Evolutionary conservation across 345 rosid genomes (phyloP).

Genomic region (Ricinus communis): DNA sequence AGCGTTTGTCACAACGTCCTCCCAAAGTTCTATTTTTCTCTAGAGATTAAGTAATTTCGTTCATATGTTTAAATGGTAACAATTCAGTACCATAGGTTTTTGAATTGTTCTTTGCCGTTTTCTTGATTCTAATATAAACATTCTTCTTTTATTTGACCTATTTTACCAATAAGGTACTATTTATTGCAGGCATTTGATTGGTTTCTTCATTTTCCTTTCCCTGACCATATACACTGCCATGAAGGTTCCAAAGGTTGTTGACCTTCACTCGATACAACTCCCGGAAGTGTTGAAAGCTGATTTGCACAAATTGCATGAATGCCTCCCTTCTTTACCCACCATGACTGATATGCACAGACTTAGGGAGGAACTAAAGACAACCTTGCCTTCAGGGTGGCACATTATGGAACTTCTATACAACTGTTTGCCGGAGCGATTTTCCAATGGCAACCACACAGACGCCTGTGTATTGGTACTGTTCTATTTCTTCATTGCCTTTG

Average conservation of each 20-base stretch:
- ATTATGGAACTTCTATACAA: slow-evolving; percentile 74
- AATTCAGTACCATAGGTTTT: background rate
- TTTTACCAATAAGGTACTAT: slow-evolving; percentile 1
- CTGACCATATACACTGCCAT: slow-evolving; percentile 84
- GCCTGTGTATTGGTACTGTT: slow-evolving; percentile 79
- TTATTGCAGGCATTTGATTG: slow-evolving; percentile 86
- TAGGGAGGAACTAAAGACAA: slow-evolving; percentile 43
- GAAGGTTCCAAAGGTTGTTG: slow-evolving; percentile 74
- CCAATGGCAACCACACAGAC: slow-evolving; percentile 65
- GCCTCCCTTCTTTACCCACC: slow-evolving; percentile 68
- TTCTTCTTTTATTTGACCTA: background rate
- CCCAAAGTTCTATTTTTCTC: background rate
- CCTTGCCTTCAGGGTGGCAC: slow-evolving; percentile 60
- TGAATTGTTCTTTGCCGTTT: background rate
- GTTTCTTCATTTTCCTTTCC: slow-evolving; percentile 91
- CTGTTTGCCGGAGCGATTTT: slow-evolving; percentile 84
- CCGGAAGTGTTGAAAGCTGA: slow-evolving; percentile 69
- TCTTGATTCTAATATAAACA: slow-evolving; percentile 4
- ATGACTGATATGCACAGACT: slow-evolving; percentile 56
- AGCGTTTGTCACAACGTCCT: background rate
- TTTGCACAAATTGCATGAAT: slow-evolving; percentile 64
- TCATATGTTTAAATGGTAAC: background rate
- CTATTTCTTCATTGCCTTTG: slow-evolving; percentile 1
- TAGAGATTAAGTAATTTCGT: background rate
- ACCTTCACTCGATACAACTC: slow-evolving; percentile 76